A percentile compares a stretch with the other conserved stretches of the same genome.
Evolutionary conservation across 176 grass and related monocot species (phyloP).

Genomic region (Avena eriantha): DNA sequence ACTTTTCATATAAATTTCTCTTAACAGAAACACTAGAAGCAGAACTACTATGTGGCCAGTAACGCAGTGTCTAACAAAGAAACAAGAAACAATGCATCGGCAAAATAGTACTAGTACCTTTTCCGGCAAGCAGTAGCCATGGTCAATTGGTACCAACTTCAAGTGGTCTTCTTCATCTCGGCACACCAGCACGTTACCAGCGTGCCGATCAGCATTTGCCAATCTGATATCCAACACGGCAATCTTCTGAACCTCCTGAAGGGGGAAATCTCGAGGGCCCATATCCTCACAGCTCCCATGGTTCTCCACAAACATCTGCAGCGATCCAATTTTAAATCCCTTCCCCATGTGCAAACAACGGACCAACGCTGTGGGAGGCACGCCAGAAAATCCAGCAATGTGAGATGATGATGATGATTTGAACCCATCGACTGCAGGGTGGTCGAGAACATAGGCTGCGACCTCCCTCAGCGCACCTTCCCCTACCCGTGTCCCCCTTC

Average conservation of each 20-base stretch:
- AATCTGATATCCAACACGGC: constrained; percentile 59
- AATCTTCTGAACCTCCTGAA: constrained; percentile 64
- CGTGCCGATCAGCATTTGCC: constrained; percentile 63
- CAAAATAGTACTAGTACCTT: no score
- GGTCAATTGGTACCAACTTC: constrained; percentile 61
- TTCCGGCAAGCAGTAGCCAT: constrained; percentile 68
- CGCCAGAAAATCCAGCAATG: constrained; percentile 47
- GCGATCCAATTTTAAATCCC: constrained; percentile 50
- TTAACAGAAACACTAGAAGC: no score
- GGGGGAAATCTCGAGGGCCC: constrained; percentile 48
- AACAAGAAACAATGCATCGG: no score
- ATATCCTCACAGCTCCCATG: constrained; percentile 55
- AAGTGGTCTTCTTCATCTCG: constrained; percentile 32
- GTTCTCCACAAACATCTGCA: constrained; percentile 60
- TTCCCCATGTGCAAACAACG: constrained; percentile 42
- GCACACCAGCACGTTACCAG: constrained; percentile 55
- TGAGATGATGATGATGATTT: constrained; percentile 13
- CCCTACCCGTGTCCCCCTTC: constrained; percentile 51
- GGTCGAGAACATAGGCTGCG: constrained; percentile 57
- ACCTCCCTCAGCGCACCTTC: constrained; percentile 58
- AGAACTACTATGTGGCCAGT: no score
- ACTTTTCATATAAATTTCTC: no score
- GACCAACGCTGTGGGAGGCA: constrained; percentile 51
- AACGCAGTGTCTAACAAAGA: no score
- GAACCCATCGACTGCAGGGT: constrained; percentile 13